Evolutionary conservation across 345 rosid species (phyloP).

Genomic region (Orychophragmus violaceus): DNA sequence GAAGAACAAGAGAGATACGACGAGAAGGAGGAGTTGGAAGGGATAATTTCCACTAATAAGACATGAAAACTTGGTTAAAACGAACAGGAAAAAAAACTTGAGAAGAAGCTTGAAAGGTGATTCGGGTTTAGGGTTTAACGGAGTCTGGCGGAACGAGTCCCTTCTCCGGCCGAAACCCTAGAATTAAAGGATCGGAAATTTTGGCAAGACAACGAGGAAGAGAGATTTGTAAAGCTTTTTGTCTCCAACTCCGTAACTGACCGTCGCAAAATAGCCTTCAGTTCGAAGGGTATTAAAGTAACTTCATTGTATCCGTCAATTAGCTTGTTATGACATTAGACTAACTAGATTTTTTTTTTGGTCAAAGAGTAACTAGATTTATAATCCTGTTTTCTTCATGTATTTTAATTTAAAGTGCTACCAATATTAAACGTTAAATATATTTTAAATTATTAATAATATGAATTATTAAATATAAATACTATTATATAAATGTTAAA

Average conservation of each 20-base stretch:
- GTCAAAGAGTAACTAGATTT: no score
- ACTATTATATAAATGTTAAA: no score
- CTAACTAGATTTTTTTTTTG: no score
- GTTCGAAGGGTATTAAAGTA: not conserved
- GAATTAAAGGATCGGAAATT: slow-evolving; percentile 6
- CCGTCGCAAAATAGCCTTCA: slow-evolving; percentile 6
- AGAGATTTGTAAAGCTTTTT: not conserved
- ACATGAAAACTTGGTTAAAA: slow-evolving; percentile 51
- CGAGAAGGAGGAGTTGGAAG: slow-evolving; percentile 29
- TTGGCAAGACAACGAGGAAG: not conserved
- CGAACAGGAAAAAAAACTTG: slow-evolving; percentile 36
- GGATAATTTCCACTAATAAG: slow-evolving; percentile 55
- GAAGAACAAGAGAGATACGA: slow-evolving; percentile 26
- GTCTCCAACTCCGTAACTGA: slow-evolving; percentile 20
- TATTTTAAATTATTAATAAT: no score
- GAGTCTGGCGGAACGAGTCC: not conserved
- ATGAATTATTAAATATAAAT: no score
- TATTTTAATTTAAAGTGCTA: no score
- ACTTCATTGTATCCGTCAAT: not conserved
- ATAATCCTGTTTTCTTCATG: no score
- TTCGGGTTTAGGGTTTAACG: slow-evolving; percentile 6
- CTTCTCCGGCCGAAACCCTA: slow-evolving; percentile 16
- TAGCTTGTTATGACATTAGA: not conserved
- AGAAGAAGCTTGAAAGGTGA: slow-evolving; percentile 4
- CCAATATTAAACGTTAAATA: no score